Evolutionary conservation across 2,329 filamentous ascomycete genomes (phyloP).

Genomic region (Colletotrichum orchidophilum): DNA sequence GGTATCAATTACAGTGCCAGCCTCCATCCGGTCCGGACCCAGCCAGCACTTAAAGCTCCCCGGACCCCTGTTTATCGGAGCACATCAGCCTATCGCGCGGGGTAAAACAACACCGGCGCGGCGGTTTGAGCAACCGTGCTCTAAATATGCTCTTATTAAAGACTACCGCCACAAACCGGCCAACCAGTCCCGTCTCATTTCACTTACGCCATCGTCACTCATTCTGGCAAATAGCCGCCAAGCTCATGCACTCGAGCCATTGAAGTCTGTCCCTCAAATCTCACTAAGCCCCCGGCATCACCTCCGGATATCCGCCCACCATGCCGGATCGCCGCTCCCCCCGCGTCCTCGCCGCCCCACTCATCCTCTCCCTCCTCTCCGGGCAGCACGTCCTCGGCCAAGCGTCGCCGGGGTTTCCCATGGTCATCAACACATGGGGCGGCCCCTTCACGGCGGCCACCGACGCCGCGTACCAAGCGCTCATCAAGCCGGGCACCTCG

Average conservation of each 20-base stretch:
- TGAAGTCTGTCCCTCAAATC: neutral
- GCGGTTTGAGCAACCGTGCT: slow-evolving; percentile 9
- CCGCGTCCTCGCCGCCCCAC: slow-evolving; percentile 15
- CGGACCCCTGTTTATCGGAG: slow-evolving; percentile 25
- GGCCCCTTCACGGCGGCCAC: slow-evolving; percentile 62
- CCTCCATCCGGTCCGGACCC: neutral
- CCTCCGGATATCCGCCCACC: neutral
- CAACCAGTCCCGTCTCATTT: neutral
- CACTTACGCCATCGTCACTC: neutral
- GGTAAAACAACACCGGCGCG: slow-evolving; percentile 20
- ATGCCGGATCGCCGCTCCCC: slow-evolving; percentile 23
- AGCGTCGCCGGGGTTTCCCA: slow-evolving; percentile 53
- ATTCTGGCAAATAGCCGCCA: neutral
- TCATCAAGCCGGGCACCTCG: slow-evolving; percentile 43
- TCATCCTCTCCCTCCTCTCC: slow-evolving; percentile 31
- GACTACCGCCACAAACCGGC: neutral
- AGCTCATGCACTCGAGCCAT: neutral
- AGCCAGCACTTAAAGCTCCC: neutral
- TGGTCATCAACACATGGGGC: slow-evolving; percentile 65
- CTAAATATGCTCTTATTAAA: slow-evolving; percentile 6
- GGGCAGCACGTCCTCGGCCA: slow-evolving; percentile 24
- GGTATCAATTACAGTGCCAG: neutral
- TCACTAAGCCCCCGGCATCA: neutral
- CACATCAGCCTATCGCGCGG: slow-evolving; percentile 27
- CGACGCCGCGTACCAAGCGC: slow-evolving; percentile 56